Evolutionary conservation across 768 basidiomycete genomes (phyloP), one percentile per base, ranked within the genome.

Genomic region (Daedaleopsis nitida): DNA sequence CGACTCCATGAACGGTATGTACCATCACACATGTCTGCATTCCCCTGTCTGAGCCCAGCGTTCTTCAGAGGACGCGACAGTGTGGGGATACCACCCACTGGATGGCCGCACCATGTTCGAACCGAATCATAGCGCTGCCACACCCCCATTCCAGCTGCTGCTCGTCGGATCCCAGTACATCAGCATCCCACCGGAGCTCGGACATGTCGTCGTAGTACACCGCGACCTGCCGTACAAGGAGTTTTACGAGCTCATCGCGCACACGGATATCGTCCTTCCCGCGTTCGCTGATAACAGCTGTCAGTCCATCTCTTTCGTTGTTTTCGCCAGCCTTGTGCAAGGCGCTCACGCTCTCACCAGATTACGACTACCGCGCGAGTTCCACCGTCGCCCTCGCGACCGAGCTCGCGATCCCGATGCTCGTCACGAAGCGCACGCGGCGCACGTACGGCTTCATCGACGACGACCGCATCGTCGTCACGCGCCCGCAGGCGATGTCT

Each of bases 331-430:
- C n/a, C n/a, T n/a, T 35, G 34, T 19, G 14, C 32, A 38, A 32
- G 17, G 23, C 27, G 10, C 23, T 35, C n/a, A n/a, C 11, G 32
- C 7, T 11, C 32, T 49, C 47, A 21, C 16, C 56, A 69, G 70
- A 78, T 67, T 78, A 74, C 55, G 70, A 72, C n/a, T 52, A 60
- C n/a, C 76, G 78, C 56, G 76, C 78, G 17, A 78, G 76, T 55
- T 80, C 78, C 16, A 77, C 74, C 1, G 73, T 77, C 34, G 75
- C 72, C 6, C 74, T 79, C 74, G 74, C 76, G 35, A 64, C 77
- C 14, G 73, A 79, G 64, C 75, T 73, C 38, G 37, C n/a, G 34
- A 23, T 78, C 6, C 78, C 79, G 13, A 71, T 79, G n/a, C 72
- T 81, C 24, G 74, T 75, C 34, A 81, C 77, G 2, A 67, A 70